Evolutionary conservation across 139 green algal genomes (phyloP).

Genomic region (Coelastrella sp.): DNA sequence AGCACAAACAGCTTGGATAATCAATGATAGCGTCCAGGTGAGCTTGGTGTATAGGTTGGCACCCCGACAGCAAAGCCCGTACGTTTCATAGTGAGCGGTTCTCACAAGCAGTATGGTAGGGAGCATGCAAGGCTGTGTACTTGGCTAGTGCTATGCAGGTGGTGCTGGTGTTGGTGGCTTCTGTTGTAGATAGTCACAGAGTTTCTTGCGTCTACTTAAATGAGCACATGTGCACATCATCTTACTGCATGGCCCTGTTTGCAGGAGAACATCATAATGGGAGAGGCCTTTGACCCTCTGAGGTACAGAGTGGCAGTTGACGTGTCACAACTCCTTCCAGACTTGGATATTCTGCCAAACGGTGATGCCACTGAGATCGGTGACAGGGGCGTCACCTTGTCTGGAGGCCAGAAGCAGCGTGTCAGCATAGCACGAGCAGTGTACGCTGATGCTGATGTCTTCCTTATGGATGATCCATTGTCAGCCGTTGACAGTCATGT

Average conservation of each 20-base stretch:
- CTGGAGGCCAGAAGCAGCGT: slow-evolving; percentile 93
- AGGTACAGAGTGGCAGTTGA: slow-evolving; percentile 56
- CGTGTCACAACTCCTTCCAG: slow-evolving; percentile 66
- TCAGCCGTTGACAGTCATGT: slow-evolving; percentile 95
- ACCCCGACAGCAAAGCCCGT: too few species aligned
- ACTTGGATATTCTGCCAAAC: slow-evolving; percentile 80
- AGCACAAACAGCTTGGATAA: slow-evolving; percentile 91
- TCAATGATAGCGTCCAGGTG: slow-evolving; percentile 86
- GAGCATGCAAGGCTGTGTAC: too few species aligned
- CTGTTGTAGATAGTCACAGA: not conserved
- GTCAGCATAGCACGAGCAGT: slow-evolving; percentile 89
- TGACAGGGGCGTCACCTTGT: slow-evolving; percentile 93
- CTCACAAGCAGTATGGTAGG: too few species aligned
- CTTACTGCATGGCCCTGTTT: too few species aligned
- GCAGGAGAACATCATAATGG: slow-evolving; percentile 84
- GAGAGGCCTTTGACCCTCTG: slow-evolving; percentile 53
- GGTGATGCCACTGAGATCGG: slow-evolving; percentile 95
- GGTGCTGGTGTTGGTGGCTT: not conserved
- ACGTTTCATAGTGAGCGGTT: too few species aligned
- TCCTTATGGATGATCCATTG: slow-evolving; percentile 96
- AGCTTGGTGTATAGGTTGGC: not conserved
- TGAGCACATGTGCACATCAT: too few species aligned
- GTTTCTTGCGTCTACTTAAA: too few species aligned
- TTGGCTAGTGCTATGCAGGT: too few species aligned
- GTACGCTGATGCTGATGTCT: slow-evolving; percentile 89